Conservation (phyloP, 2,329 filamentous ascomycete genomes). For the Ophiocordyceps robertsii region DNA sequence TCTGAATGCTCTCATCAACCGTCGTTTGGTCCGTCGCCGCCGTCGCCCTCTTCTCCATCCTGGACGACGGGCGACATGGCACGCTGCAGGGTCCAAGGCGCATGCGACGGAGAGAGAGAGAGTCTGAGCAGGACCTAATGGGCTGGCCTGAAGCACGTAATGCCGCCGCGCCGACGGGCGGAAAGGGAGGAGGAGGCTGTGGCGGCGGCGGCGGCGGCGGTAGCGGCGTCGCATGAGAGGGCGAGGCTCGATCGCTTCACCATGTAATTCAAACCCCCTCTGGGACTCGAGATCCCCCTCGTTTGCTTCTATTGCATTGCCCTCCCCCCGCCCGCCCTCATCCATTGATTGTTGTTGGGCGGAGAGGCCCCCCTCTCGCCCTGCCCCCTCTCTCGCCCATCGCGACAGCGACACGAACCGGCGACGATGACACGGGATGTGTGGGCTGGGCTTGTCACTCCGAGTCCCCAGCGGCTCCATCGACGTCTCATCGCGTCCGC, state of each 20-base stretch:
- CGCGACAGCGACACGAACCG: not conserved
- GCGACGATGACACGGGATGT: not conserved
- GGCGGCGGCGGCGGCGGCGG: no score
- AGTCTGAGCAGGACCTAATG: no score
- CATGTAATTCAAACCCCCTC: no score
- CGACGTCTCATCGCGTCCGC: constrained; percentile 6
- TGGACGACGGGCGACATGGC: not conserved
- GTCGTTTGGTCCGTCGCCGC: not conserved
- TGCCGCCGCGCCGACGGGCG: no score
- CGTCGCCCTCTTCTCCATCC: not conserved
- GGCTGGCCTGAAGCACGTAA: no score
- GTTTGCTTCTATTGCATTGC: not conserved
- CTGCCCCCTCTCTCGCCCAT: not conserved
- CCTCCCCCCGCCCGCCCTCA: not conserved
- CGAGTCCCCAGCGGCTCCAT: not conserved
- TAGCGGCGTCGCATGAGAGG: no score
- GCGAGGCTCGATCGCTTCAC: no score
- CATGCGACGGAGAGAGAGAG: not conserved
- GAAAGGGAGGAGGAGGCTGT: no score
- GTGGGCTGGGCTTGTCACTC: not conserved
- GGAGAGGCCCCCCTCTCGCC: not conserved
- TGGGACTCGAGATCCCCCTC: not conserved
- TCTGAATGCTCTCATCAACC: not conserved
- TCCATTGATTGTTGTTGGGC: not conserved
- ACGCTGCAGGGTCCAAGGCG: not conserved